phyloP scores from a whole-genome alignment of 805 yeast species.

The Diddensiella santjacobensis region DNA sequence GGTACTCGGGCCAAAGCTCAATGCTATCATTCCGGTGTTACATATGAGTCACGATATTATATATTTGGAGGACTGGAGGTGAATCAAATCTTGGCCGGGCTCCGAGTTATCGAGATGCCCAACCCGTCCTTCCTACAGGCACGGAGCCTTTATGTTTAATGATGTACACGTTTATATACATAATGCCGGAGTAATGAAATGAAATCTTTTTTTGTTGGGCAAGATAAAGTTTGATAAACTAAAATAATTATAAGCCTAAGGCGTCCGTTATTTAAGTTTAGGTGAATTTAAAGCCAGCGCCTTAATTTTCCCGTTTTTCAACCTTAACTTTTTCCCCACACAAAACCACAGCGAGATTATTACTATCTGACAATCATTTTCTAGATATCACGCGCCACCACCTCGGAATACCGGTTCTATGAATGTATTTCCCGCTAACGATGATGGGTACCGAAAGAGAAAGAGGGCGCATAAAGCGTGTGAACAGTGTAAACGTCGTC shows the following conservation, averaged over 20 bases:
- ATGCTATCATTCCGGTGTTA: slow-evolving; percentile 20
- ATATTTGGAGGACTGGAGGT: slow-evolving; percentile 24
- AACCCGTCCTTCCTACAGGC: slow-evolving; percentile 5
- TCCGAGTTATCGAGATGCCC: slow-evolving; percentile 22
- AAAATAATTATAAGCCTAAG: too few species aligned
- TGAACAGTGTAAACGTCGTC: slow-evolving; percentile 38
- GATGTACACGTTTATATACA: neutral
- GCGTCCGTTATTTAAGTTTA: too few species aligned
- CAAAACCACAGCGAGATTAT: too few species aligned
- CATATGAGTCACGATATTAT: slow-evolving; percentile 22
- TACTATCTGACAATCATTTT: too few species aligned
- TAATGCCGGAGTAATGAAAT: too few species aligned
- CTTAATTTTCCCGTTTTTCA: too few species aligned
- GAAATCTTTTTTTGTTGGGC: too few species aligned
- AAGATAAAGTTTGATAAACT: too few species aligned
- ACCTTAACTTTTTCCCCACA: too few species aligned
- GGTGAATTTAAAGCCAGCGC: too few species aligned
- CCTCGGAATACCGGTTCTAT: slow-evolving; percentile 27
- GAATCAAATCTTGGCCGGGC: slow-evolving; percentile 14
- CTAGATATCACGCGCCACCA: too few species aligned
- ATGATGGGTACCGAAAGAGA: slow-evolving; percentile 39
- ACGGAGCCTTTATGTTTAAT: neutral
- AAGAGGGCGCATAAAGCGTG: slow-evolving; percentile 43
- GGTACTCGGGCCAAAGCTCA: slow-evolving; percentile 23
- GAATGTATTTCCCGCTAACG: slow-evolving; percentile 44